Conservation (phyloP, 768 basidiomycete species). For the Obba rivulosa region DNA sequence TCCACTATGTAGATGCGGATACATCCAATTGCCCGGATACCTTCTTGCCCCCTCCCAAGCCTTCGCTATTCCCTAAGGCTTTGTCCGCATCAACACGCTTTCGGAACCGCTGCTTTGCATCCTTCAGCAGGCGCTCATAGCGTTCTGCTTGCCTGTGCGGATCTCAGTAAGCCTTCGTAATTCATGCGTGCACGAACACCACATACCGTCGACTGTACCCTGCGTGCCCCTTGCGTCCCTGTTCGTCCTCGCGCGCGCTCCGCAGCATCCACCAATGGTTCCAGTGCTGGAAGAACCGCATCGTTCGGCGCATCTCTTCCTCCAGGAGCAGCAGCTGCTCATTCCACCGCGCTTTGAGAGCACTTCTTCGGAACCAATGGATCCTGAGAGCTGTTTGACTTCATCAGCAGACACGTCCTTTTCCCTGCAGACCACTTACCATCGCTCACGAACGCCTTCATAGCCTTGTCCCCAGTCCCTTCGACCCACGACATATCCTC, state of each 20-base stretch:
- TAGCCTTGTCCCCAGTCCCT: too few species aligned
- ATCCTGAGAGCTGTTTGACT: not conserved
- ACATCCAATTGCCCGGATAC: too few species aligned
- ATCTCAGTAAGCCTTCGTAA: not conserved
- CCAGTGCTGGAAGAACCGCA: slow-evolving; percentile 3
- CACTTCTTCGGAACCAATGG: slow-evolving; percentile 4
- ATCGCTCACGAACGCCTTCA: not conserved
- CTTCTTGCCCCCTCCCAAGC: too few species aligned
- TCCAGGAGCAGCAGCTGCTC: slow-evolving; percentile 1
- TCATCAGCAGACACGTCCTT: not conserved
- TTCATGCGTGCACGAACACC: not conserved
- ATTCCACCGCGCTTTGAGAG: not conserved
- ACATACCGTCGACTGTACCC: slow-evolving; percentile 1
- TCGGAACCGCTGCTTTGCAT: too few species aligned
- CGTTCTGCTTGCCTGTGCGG: not conserved
- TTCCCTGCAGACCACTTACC: not conserved
- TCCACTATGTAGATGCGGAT: too few species aligned
- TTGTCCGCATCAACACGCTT: too few species aligned
- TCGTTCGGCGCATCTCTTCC: slow-evolving; percentile 4
- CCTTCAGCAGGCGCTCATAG: not conserved
- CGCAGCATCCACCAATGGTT: not conserved
- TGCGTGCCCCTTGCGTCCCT: not conserved
- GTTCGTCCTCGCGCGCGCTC: not conserved
- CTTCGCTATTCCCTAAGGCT: too few species aligned
- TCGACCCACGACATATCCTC: not conserved